A percentile compares a stretch with the other conserved stretches of the same genome.
Conservation (phyloP, 2,329 filamentous ascomycete genomes). For the Echinosphaeria canescens region DNA sequence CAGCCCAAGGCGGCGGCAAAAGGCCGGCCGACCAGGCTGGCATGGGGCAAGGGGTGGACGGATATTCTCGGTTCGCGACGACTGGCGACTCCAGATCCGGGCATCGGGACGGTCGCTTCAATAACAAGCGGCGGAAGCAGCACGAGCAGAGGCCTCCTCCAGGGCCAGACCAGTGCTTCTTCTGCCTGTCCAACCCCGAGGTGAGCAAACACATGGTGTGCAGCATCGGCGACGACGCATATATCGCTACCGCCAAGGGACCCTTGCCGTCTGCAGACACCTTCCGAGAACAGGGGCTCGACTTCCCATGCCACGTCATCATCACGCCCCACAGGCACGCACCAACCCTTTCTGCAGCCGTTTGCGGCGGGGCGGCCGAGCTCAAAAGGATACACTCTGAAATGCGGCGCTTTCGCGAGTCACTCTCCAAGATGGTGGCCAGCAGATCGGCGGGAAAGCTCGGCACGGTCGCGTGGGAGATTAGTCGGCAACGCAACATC, state of each 20-base stretch:
- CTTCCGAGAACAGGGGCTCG: slow-evolving; percentile 40
- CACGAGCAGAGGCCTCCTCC: slow-evolving; percentile 29
- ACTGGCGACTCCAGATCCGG: slow-evolving; percentile 18
- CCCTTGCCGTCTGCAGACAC: slow-evolving; percentile 54
- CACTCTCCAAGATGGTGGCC: slow-evolving; percentile 64
- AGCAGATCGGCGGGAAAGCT: slow-evolving; percentile 32
- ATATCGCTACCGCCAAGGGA: slow-evolving; percentile 82
- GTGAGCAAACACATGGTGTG: slow-evolving; percentile 74
- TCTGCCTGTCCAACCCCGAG: slow-evolving; percentile 86
- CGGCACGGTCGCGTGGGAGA: slow-evolving; percentile 81
- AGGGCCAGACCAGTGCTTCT: slow-evolving; percentile 71
- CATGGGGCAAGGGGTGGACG: too few relatives aligned
- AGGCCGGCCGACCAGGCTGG: slow-evolving; percentile 25
- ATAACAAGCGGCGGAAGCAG: slow-evolving; percentile 15
- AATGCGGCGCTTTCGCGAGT: slow-evolving; percentile 61
- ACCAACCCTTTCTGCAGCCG: slow-evolving; percentile 39
- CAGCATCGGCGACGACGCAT: slow-evolving; percentile 70
- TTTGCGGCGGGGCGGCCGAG: slow-evolving; percentile 33
- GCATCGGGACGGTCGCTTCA: slow-evolving; percentile 20
- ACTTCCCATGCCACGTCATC: slow-evolving; percentile 69
- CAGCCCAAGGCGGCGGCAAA: slow-evolving; percentile 25
- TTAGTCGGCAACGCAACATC: slow-evolving; percentile 60
- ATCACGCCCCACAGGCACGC: slow-evolving; percentile 77
- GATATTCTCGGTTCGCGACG: slow-evolving; percentile 29
- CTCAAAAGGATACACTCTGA: slow-evolving; percentile 34